Conservation (phyloP, 2,329 filamentous ascomycete genomes). For the Aspergillus latus region DNA sequence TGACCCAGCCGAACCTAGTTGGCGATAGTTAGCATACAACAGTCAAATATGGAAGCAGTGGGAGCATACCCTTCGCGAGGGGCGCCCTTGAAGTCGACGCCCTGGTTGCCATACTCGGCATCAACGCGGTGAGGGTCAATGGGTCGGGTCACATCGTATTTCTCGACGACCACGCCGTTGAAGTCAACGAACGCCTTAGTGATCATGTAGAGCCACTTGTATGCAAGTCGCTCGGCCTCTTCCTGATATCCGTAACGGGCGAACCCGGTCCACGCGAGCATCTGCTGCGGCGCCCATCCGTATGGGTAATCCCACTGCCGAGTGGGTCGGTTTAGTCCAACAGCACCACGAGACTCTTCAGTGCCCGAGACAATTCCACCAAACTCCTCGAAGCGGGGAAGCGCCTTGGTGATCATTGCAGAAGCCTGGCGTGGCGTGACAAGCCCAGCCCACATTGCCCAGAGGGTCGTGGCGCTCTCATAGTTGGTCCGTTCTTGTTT, state of each 20-base stretch:
- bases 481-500: constrained; percentile 79
- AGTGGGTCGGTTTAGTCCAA: constrained; percentile 82
- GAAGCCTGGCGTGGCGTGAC: constrained; percentile 84
- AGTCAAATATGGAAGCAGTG: constrained; percentile 1
- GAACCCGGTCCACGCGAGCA: constrained; percentile 92
- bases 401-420: constrained; percentile 72
- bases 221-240: constrained; percentile 84
- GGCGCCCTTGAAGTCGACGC: constrained; percentile 90
- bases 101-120: constrained; percentile 97
- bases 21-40: constrained; percentile 11
- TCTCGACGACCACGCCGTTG: constrained; percentile 97
- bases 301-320: constrained; percentile 98
- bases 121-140: constrained; percentile 91
- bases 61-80: constrained; percentile 85
- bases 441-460: constrained; percentile 94
- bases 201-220: constrained; percentile 98
- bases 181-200: constrained; percentile 98
- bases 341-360: constrained; percentile 76
- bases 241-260: constrained; percentile 88
- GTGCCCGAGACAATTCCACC: constrained; percentile 89
- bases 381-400: constrained; percentile 83
- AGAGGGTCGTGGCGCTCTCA: constrained; percentile 91
- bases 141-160: constrained; percentile 92
- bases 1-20: constrained; percentile 93
- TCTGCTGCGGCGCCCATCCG: constrained; percentile 98